Conservation (phyloP, 2,329 filamentous ascomycete species). For the Graphilbum fragrans region DNA sequence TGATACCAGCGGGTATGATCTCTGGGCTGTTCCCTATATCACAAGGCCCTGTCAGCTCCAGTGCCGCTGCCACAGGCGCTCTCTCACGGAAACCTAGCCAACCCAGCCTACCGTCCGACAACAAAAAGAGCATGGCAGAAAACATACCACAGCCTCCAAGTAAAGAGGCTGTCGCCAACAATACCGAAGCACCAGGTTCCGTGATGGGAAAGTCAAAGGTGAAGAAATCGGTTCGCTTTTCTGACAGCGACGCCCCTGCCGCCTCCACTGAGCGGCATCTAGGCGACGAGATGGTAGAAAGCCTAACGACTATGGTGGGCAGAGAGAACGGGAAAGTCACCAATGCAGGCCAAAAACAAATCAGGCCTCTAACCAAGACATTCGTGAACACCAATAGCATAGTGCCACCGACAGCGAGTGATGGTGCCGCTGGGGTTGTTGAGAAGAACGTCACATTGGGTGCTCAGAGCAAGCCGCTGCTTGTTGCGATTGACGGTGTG, state of each 20-base stretch:
- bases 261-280: neutral
- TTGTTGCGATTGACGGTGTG: neutral
- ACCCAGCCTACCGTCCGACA: too few species aligned
- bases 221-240: neutral
- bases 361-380: neutral
- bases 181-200: too few species aligned
- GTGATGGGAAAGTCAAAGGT: neutral
- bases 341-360: neutral
- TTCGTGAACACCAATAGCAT: neutral
- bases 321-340: too few species aligned
- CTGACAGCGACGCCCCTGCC: neutral
- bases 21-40: conserved; percentile 17
- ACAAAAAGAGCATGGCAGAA: too few species aligned
- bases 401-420: neutral
- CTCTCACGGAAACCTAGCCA: too few species aligned
- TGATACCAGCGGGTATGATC: conserved; percentile 20
- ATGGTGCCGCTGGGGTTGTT: neutral
- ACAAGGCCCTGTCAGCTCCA: conserved; percentile 10
- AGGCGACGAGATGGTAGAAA: neutral
- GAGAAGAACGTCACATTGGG: neutral
- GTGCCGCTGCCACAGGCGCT: too few species aligned
- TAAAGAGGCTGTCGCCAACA: too few species aligned
- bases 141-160: too few species aligned
- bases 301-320: neutral
- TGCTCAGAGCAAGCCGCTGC: neutral